A percentile compares a stretch with the other conserved stretches of the same genome.
phyloP scores from a whole-genome alignment of 2,329 filamentous ascomycete genomes.

The Rutstroemia sp. region DNA sequence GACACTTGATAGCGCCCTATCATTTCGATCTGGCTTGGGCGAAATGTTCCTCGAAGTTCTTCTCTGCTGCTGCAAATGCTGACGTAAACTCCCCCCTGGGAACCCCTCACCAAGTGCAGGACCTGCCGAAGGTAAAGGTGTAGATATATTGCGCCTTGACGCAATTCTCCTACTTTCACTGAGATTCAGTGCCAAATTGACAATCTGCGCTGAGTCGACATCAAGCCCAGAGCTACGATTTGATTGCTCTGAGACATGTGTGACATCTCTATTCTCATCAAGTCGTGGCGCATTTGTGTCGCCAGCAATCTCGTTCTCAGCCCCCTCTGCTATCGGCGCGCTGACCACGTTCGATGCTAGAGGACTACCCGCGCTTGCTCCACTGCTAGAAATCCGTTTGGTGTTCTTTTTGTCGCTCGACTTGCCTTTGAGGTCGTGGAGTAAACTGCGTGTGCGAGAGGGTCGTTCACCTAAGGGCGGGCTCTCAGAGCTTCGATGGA shows the following conservation, averaged over 20 bases:
- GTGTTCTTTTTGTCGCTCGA: slow-evolving; percentile 19
- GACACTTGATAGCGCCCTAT: slow-evolving; percentile 23
- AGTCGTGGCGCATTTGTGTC: slow-evolving; percentile 5
- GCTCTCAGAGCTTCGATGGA: neutral
- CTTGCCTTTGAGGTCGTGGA: slow-evolving; percentile 24
- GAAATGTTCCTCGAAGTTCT: slow-evolving; percentile 54
- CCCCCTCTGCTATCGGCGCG: neutral
- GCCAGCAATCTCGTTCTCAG: neutral
- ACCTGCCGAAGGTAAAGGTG: slow-evolving; percentile 39
- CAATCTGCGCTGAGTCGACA: slow-evolving; percentile 79
- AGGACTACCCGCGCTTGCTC: slow-evolving; percentile 24
- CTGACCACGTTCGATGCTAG: slow-evolving; percentile 21
- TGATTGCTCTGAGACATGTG: no score
- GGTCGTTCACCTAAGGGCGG: slow-evolving; percentile 7
- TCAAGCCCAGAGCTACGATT: slow-evolving; percentile 38
- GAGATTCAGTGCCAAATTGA: slow-evolving; percentile 83
- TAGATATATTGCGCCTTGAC: slow-evolving; percentile 44
- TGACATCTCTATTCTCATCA: neutral
- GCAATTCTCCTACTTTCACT: slow-evolving; percentile 71
- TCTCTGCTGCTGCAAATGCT: slow-evolving; percentile 67
- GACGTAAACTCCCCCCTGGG: slow-evolving; percentile 52
- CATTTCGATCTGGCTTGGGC: slow-evolving; percentile 42
- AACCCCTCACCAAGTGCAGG: slow-evolving; percentile 36
- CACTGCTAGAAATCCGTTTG: slow-evolving; percentile 20
- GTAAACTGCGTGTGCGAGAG: slow-evolving; percentile 15